Conservation (phyloP, 306 rosid species). For the Castanea mollissima region DNA sequence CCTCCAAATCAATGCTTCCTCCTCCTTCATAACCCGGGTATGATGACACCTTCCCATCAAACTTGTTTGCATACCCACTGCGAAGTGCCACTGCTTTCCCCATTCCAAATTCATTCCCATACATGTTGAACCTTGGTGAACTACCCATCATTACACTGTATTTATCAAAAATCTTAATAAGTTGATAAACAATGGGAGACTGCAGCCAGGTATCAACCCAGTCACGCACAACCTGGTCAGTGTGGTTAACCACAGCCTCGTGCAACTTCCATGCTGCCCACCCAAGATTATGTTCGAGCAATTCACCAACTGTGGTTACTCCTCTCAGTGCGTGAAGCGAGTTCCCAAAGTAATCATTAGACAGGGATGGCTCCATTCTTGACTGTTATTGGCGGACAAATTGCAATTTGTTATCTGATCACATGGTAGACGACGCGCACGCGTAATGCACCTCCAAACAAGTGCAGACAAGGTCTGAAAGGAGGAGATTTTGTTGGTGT, state of each 20-base stretch:
- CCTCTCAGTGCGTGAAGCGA: background rate
- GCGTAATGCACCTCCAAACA: constrained; percentile 55
- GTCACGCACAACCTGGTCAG: background rate
- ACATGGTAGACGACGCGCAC: constrained; percentile 8
- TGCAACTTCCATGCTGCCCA: constrained; percentile 65
- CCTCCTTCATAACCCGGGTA: constrained; percentile 47
- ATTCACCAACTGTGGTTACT: constrained; percentile 28
- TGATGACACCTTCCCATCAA: constrained; percentile 42
- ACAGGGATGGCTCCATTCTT: constrained; percentile 48
- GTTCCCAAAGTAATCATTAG: constrained; percentile 54
- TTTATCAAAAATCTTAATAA: constrained; percentile 4
- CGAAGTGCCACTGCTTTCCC: constrained; percentile 55
- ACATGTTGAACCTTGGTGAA: constrained; percentile 57
- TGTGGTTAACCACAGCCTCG: constrained; percentile 32
- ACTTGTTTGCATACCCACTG: constrained; percentile 56
- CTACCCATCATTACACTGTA: constrained; percentile 42
- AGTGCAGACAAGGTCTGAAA: constrained; percentile 56
- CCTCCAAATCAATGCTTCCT: constrained; percentile 63
- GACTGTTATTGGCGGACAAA: constrained; percentile 35
- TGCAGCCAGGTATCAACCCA: constrained; percentile 23
- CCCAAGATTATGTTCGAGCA: constrained; percentile 37
- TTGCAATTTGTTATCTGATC: constrained; percentile 32
- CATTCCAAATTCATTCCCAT: constrained; percentile 70
- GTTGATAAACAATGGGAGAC: background rate
- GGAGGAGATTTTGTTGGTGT: constrained; percentile 40